Evolutionary conservation across 2,329 filamentous ascomycete species (phyloP).

Genomic region (Colletotrichum liriopes): DNA sequence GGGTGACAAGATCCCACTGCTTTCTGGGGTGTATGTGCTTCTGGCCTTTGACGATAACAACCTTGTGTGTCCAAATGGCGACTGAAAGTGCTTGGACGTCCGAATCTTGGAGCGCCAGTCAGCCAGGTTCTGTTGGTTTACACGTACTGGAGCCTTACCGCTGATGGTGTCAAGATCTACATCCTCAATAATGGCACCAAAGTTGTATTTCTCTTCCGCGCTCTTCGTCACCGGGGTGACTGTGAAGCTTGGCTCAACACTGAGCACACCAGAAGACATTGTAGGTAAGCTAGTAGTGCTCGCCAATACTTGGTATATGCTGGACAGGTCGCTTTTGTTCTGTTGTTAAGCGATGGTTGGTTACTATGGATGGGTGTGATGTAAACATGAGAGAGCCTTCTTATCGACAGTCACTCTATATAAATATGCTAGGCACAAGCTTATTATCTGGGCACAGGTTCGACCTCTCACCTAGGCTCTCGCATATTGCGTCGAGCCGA

Average conservation of each 20-base stretch:
- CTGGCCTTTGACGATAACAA: conserved; percentile 60
- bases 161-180: conserved; percentile 56
- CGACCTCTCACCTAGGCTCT: not conserved
- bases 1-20: conserved; percentile 62
- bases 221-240: conserved; percentile 45
- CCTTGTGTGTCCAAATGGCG: conserved; percentile 61
- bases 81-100: conserved; percentile 56
- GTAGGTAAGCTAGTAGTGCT: not conserved
- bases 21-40: conserved; percentile 57
- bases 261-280: conserved; percentile 21
- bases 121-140: not conserved
- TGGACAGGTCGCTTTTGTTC: not conserved
- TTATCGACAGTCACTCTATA: too few species aligned
- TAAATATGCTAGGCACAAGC: not conserved
- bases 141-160: conserved; percentile 43
- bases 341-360: not conserved
- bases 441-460: not conserved
- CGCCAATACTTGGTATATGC: not conserved
- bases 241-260: conserved; percentile 8
- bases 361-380: not conserved
- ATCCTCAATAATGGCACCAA: conserved; percentile 54
- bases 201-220: conserved; percentile 55
- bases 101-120: conserved; percentile 46
- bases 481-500: not conserved
- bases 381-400: not conserved